A percentile compares a stretch with the other conserved stretches of the same genome.
These are phyloP conservation scores for Nadsonia starkeyi-henricii DNA, from an alignment of 1,139 yeast species.

Conservation along the genomic window DNA sequence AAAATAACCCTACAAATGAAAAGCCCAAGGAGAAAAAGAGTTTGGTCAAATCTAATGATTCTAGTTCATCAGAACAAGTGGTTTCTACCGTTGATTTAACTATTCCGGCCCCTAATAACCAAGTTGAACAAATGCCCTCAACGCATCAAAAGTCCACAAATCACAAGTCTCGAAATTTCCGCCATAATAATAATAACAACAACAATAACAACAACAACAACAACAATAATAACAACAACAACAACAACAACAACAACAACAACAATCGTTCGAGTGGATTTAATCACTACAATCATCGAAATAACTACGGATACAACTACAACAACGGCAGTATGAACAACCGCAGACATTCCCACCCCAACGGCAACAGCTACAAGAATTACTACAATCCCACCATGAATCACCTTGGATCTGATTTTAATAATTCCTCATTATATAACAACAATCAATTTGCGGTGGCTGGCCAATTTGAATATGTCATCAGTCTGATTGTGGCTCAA, in stretches of 20 bases:
- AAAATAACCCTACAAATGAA: constrained; percentile 9
- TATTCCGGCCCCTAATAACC: not conserved
- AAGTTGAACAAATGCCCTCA: not conserved
- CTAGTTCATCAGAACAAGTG: not conserved
- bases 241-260: constrained; percentile 9
- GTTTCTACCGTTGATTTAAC: not conserved
- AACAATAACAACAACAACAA: constrained; percentile 9
- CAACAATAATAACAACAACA: constrained; percentile 10
- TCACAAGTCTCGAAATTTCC: not conserved
- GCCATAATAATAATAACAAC: constrained; percentile 8
- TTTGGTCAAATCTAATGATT: not conserved
- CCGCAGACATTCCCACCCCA: constrained; percentile 10
- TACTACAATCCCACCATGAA: not conserved
- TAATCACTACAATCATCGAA: constrained; percentile 1
- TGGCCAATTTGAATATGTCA: constrained; percentile 16
- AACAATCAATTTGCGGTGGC: constrained; percentile 8
- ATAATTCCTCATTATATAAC: not conserved
- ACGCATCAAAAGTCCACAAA: too few species aligned
- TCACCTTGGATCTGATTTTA: not conserved
- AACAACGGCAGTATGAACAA: constrained; percentile 8
- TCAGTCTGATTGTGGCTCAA: constrained; percentile 32
- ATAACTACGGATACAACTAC: constrained; percentile 4
- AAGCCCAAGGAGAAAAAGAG: not conserved
- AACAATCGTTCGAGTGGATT: too few species aligned
- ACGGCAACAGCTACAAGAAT: not conserved